Evolutionary conservation across 345 rosid genomes (phyloP), one percentile per base, ranked within the genome.

Genomic region (Camelina neglecta): DNA sequence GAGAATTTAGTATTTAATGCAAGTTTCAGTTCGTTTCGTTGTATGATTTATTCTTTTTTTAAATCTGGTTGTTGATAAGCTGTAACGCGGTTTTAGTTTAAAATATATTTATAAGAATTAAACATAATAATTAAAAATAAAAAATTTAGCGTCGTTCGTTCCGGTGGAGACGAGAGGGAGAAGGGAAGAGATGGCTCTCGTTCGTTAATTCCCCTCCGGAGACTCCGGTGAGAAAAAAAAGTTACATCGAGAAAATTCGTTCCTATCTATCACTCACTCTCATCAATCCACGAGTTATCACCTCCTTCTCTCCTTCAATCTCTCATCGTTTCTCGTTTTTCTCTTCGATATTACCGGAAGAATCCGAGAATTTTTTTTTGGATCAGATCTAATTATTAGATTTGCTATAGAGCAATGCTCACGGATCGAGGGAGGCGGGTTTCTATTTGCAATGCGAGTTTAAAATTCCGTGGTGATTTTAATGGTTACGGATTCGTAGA

Each of bases 351-450:
- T 55, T 47, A n/a, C 62, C 24, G 18, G 29, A 26, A 11, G 24
- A 36, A 36, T 53, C 66, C 15, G 50, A 8, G 47, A 60, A 54
- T 41, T 72, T 36, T 61, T 64, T 61, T 70, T 18, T 18, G 18
- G 20, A 47, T 33, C 67, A 66, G 72, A 76, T 67, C 58, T 64
- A 54, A 74, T 35, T 56, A 7, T 44, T 12, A 60, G 12, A 8
- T 48, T 41, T 45, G 0, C 4, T 33, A 65, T 18, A 18, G 29
- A 51, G 15, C 48, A 65, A 80, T 71, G 80, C 81, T 58, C 60
- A 89, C 83, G 77, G 89, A 79, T 70, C 78, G 80, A 65, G 83
- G 77, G 57, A 75, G 84, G 48, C 78, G 81, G 16, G 55, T 70
- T 48, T 66, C 66, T n/a, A 16, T 49, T 41, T 61, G 71, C 16